These are phyloP conservation scores for Phialemonium atrogriseum DNA, from an alignment of 2,329 filamentous ascomycete species.

Conservation along the genomic window DNA sequence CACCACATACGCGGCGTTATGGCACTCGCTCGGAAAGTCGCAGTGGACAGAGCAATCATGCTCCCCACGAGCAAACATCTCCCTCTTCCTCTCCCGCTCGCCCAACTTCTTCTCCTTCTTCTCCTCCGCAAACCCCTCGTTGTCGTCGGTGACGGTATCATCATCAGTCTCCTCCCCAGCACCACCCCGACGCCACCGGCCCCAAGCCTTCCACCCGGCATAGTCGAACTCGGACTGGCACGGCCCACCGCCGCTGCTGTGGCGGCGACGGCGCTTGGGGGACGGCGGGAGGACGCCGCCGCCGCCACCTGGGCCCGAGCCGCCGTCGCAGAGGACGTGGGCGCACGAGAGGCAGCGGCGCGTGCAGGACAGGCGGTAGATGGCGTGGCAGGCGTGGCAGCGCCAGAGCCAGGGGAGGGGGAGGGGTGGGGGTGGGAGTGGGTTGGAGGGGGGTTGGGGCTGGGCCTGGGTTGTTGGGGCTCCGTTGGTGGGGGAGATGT, in stretches of 20 bases:
- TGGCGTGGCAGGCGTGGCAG: slow-evolving; percentile 20
- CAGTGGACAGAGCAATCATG: slow-evolving; percentile 19
- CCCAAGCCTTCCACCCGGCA: slow-evolving; percentile 18
- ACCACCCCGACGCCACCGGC: slow-evolving; percentile 20
- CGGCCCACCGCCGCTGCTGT: slow-evolving; percentile 3
- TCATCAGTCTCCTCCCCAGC: neutral
- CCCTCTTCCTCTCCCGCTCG: slow-evolving; percentile 3
- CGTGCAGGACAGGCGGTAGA: slow-evolving; percentile 22
- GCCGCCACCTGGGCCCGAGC: no score
- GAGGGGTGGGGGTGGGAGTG: slow-evolving; percentile 4
- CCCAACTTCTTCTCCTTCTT: no score
- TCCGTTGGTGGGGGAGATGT: no score
- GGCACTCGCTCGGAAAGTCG: slow-evolving; percentile 19
- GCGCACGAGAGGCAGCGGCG: slow-evolving; percentile 29
- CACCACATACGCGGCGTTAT: slow-evolving; percentile 6
- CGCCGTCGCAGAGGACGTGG: slow-evolving; percentile 28
- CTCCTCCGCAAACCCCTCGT: no score
- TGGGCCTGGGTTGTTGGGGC: no score
- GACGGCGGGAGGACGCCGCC: no score
- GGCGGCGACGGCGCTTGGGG: slow-evolving; percentile 5
- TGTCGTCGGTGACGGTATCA: neutral
- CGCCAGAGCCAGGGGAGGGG: slow-evolving; percentile 22
- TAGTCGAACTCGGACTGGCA: slow-evolving; percentile 25
- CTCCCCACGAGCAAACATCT: slow-evolving; percentile 10
- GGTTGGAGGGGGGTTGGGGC: no score